Percentiles rank a stretch among this genome's conserved stretches.
Conservation (phyloP, 1,284 basidiomycete species). For the Boletus albobrunnescens region DNA sequence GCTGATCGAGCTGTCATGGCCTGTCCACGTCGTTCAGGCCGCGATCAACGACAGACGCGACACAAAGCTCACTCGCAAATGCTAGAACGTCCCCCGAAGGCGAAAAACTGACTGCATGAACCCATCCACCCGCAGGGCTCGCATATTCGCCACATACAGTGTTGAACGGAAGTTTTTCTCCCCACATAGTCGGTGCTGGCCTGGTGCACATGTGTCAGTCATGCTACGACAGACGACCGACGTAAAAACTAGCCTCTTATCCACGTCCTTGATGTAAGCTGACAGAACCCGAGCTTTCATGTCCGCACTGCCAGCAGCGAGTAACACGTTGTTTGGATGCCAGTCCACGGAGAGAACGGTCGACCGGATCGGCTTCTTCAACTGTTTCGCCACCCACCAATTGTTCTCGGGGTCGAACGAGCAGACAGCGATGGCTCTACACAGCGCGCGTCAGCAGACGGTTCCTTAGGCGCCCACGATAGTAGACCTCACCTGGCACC, state of each 20-base stretch:
- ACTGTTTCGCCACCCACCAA: constrained; percentile 98
- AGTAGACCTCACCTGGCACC: constrained; percentile 69
- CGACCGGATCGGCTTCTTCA: constrained; percentile 95
- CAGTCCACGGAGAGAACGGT: constrained; percentile 94
- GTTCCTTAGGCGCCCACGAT: neutral
- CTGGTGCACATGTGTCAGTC: constrained; percentile 39
- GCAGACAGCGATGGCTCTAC: constrained; percentile 87
- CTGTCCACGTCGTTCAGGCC: constrained; percentile 38
- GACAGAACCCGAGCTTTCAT: constrained; percentile 98
- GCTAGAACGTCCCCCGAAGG: constrained; percentile 91
- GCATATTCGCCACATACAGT: constrained; percentile 94
- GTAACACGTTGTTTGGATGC: constrained; percentile 96
- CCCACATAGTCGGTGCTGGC: constrained; percentile 91
- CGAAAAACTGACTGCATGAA: constrained; percentile 93
- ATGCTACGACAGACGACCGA: neutral
- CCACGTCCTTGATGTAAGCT: constrained; percentile 99
- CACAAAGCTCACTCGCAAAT: constrained; percentile 71
- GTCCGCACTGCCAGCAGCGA: constrained; percentile 93
- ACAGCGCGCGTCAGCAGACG: constrained; percentile 2
- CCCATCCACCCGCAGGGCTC: constrained; percentile 92
- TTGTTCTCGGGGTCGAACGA: constrained; percentile 96
- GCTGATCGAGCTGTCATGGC: constrained; percentile 87
- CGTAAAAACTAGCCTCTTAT: constrained; percentile 63
- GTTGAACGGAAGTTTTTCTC: constrained; percentile 95
- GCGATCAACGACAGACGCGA: neutral